phyloP scores from a whole-genome alignment of 169 alveolate genomes.

The Eimeria acervulina region DNA sequence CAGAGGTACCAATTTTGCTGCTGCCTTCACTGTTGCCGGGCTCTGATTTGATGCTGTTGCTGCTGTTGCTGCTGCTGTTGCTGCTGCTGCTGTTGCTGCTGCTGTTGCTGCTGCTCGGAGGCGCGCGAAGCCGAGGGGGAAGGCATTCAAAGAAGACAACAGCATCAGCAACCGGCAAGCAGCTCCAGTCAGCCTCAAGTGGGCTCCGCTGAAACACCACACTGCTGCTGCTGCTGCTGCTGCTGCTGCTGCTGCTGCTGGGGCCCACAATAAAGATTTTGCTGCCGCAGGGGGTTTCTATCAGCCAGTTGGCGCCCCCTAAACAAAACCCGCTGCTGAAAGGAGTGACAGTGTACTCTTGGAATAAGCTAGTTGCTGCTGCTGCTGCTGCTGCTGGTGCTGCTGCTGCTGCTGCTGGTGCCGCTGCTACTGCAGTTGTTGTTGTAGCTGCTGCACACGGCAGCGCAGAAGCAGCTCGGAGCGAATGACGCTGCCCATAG shows the following conservation, averaged over 20 bases:
- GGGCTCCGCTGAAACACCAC: slow-evolving; percentile 28
- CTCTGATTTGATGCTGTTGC: slow-evolving; percentile 25
- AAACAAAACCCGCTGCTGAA: slow-evolving; percentile 78
- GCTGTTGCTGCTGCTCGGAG: slow-evolving; percentile 23
- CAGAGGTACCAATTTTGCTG: slow-evolving; percentile 2
- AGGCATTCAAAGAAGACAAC: slow-evolving; percentile 19
- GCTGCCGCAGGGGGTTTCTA: slow-evolving; percentile 15
- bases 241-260: slow-evolving; percentile 58
- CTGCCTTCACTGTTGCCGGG: slow-evolving; percentile 16
- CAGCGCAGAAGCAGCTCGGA: neutral
- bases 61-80: slow-evolving; percentile 17
- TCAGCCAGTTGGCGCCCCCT: slow-evolving; percentile 79
- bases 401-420: slow-evolving; percentile 42
- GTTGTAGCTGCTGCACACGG: slow-evolving; percentile 12
- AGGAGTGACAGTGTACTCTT: slow-evolving; percentile 24
- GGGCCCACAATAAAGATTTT: slow-evolving; percentile 74
- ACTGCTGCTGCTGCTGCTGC: slow-evolving; percentile 66
- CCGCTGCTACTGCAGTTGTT: slow-evolving; percentile 63
- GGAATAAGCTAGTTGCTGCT: slow-evolving; percentile 13
- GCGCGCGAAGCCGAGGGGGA: slow-evolving; percentile 20
- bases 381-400: slow-evolving; percentile 69
- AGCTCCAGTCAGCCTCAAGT: slow-evolving; percentile 49
- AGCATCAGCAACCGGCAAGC: slow-evolving; percentile 9
- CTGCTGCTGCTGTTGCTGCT: slow-evolving; percentile 41
- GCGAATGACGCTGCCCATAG: slow-evolving; percentile 39